phyloP scores from a whole-genome alignment of 331 rosid species.

The Spiraea crenata region DNA sequence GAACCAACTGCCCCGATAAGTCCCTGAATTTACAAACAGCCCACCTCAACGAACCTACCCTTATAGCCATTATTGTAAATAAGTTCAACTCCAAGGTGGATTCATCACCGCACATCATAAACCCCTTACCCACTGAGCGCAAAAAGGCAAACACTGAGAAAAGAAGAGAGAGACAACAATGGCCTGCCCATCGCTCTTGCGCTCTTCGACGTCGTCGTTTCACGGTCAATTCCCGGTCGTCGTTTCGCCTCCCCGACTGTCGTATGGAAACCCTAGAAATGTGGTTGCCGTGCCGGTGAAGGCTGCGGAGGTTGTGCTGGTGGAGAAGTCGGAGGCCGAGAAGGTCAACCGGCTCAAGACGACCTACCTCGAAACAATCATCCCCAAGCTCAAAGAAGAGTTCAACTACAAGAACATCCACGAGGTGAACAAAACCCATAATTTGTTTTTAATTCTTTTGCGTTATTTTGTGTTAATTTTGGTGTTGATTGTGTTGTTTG shows the following conservation, averaged over 20 bases:
- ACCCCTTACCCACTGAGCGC: background rate
- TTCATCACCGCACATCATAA: background rate
- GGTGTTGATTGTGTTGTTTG: too few relatives aligned
- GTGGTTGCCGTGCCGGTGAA: constrained; percentile 43
- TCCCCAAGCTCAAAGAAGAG: constrained; percentile 85
- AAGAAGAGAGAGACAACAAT: constrained; percentile 22
- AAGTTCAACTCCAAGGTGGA: background rate
- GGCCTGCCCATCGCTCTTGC: constrained; percentile 63
- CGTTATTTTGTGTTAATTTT: background rate
- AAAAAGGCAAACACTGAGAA: background rate
- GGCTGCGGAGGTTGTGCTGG: constrained; percentile 62
- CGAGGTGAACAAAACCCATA: constrained; percentile 39
- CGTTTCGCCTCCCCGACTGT: constrained; percentile 30
- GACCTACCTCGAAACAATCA: constrained; percentile 58
- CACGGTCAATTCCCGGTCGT: constrained; percentile 42
- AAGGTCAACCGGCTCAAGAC: constrained; percentile 55
- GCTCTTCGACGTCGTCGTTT: constrained; percentile 68
- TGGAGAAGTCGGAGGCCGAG: constrained; percentile 81
- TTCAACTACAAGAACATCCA: constrained; percentile 68
- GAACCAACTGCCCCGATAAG: background rate
- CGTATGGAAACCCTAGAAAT: constrained; percentile 34
- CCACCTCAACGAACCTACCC: rapidly evolving
- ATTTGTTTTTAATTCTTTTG: background rate
- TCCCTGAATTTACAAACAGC: background rate
- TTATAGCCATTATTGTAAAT: constrained; percentile 9